Evolutionary conservation across 148 eudicot species (phyloP).

Genomic region (Camellia lanceoleosa): DNA sequence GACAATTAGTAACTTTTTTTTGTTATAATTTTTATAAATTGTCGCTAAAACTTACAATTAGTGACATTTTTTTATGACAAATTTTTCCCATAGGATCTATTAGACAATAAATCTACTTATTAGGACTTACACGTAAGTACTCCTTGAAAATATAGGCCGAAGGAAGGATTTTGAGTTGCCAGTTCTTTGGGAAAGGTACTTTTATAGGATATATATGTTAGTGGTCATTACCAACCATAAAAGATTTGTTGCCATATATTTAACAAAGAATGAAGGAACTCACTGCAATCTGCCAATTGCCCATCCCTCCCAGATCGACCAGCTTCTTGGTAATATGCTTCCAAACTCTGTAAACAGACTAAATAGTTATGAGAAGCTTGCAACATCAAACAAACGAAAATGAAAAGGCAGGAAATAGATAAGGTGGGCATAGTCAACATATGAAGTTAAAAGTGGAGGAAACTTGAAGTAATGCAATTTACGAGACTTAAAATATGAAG

Average conservation of each 20-base stretch:
- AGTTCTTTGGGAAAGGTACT: neutral
- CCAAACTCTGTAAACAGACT: slow-evolving; percentile 53
- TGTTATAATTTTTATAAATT: too few species aligned
- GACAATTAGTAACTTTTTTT: too few species aligned
- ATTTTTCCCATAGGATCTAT: too few species aligned
- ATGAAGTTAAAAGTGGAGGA: neutral
- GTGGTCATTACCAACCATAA: neutral
- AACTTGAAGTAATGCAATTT: neutral
- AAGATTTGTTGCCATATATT: neutral
- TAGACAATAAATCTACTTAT: too few species aligned
- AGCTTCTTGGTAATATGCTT: slow-evolving; percentile 98
- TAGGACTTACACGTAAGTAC: too few species aligned
- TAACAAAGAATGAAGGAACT: slow-evolving; percentile 13
- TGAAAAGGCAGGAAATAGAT: neutral
- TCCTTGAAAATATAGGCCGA: neutral
- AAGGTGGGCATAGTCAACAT: neutral
- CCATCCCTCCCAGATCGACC: slow-evolving; percentile 97
- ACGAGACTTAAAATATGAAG: neutral
- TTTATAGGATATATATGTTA: neutral
- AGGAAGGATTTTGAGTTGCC: neutral
- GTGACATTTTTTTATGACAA: too few species aligned
- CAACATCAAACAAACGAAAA: neutral
- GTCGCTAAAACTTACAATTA: too few species aligned
- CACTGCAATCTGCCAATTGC: slow-evolving; percentile 68
- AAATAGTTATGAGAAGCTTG: neutral